These are phyloP conservation scores for Plasmodium fragile DNA, from an alignment of 169 alveolate species.

Conservation along the genomic window DNA sequence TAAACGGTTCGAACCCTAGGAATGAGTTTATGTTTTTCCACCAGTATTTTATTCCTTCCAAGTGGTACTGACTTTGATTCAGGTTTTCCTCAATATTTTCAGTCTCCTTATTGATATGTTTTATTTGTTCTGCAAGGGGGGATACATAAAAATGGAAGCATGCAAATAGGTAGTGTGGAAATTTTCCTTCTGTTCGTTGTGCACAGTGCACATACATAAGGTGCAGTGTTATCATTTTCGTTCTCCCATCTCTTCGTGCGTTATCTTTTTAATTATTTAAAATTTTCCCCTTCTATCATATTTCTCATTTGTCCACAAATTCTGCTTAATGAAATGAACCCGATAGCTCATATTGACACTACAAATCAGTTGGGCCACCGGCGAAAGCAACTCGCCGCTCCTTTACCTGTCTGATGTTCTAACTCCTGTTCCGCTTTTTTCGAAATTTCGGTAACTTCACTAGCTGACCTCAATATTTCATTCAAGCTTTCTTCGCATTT, in stretches of 20 bases:
- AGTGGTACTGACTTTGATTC: conserved; percentile 70
- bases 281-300: background rate
- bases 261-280: background rate
- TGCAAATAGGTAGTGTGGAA: background rate
- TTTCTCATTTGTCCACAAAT: background rate
- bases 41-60: conserved; percentile 74
- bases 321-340: background rate
- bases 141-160: conserved; percentile 1
- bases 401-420: conserved; percentile 72
- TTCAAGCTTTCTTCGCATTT: conserved; percentile 76
- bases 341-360: background rate
- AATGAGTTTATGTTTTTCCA: conserved; percentile 71
- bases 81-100: conserved; percentile 52
- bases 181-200: background rate
- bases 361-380: background rate
- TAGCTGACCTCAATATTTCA: conserved; percentile 75
- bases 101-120: conserved; percentile 64
- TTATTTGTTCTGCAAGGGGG: conserved; percentile 63
- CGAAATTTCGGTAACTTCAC: conserved; percentile 72
- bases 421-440: conserved; percentile 77
- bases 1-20: conserved; percentile 39
- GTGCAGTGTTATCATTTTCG: background rate
- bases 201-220: background rate
- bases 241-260: background rate
- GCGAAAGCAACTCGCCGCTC: background rate